Evolutionary conservation across 2,329 filamentous ascomycete genomes (phyloP).

Genomic region (Fusarium stilboides): DNA sequence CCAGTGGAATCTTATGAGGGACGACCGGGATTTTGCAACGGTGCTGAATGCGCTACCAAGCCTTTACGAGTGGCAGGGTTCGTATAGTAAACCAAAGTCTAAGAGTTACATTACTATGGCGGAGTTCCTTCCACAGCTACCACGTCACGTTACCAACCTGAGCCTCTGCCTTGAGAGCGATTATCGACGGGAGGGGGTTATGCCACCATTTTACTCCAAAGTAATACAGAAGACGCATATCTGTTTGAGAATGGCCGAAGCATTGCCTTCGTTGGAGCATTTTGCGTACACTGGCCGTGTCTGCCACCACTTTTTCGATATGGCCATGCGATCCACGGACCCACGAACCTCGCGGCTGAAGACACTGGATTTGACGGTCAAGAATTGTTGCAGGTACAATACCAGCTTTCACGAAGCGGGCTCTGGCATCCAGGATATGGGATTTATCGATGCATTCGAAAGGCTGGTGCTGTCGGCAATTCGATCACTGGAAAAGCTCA

Average conservation of each 20-base stretch:
- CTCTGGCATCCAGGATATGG: constrained; percentile 79
- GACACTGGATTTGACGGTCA: constrained; percentile 79
- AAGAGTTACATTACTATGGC: constrained; percentile 81
- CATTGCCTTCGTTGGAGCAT: constrained; percentile 75
- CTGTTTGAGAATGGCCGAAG: constrained; percentile 73
- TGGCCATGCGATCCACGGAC: constrained; percentile 66
- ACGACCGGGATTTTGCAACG: constrained; percentile 72
- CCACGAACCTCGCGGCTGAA: constrained; percentile 68
- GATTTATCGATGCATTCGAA: constrained; percentile 81
- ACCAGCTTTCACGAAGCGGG: constrained; percentile 73
- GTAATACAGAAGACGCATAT: constrained; percentile 74
- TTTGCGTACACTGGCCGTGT: constrained; percentile 81
- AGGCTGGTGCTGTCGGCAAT: constrained; percentile 76
- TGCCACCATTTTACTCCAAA: constrained; percentile 74
- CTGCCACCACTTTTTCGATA: constrained; percentile 78
- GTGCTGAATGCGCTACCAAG: constrained; percentile 76
- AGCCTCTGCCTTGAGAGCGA: constrained; percentile 81
- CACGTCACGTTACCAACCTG: constrained; percentile 72
- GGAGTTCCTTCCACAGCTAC: constrained; percentile 71
- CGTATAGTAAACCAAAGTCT: constrained; percentile 79
- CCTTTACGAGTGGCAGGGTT: constrained; percentile 74
- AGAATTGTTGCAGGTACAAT: constrained; percentile 77
- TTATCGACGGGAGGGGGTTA: constrained; percentile 75
- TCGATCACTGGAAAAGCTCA: constrained; percentile 71
- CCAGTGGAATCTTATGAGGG: constrained; percentile 82